Evolutionary conservation across 2,329 filamentous ascomycete genomes (phyloP), one percentile per base, ranked within the genome.

Genomic region (Arthrobotrys pseudoclavata): DNA sequence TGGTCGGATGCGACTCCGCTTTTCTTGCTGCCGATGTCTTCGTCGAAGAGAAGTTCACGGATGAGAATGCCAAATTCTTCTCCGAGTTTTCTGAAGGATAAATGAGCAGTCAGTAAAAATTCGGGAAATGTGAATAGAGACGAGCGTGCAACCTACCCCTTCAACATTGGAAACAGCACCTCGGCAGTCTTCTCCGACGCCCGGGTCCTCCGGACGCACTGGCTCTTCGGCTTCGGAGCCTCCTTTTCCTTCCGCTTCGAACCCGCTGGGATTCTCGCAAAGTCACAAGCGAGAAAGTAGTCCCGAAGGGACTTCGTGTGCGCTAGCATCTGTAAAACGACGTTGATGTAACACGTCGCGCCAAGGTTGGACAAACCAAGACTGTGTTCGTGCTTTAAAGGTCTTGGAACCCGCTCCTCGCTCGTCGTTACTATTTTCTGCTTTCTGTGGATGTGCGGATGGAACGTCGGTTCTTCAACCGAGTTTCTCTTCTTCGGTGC

Each of bases 321-420:
- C 7, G 72, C 72, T 4, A 76, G 60, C 50, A 76, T 42, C 26
- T 76, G 72, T 9, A 76, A 22, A n/a, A 76, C 72, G 18, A 76
- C 72, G 22, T 76, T 76, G 50, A 76, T 67, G 60, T 76, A 76
- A 50, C 72, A 76, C n/a, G 72, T 76, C 5, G 72, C 66, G 10
- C 72, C 72, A 1, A 76, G 72, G 50, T 76, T 76, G 9, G 72
- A 70, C n/a, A 76, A 53, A 10, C 72, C 72, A 22, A 76, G 72
- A 40, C 72, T 53, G 31, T 76, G 66, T 26, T 76, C 72, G 26
- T 70, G 66, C 40, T 52, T 66, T 20, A 24, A 12, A 7, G 72
- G 72, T 18, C 72, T 60, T 7, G 72, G 66, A 1, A 67, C 29
- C 52, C 31, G 45, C 22, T 76, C 72, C 40, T 76, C 72, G 24